Evolutionary conservation across 1,284 basidiomycete genomes (phyloP), one percentile per base, ranked within the genome.

Genomic region (Kwoniella shivajii): DNA sequence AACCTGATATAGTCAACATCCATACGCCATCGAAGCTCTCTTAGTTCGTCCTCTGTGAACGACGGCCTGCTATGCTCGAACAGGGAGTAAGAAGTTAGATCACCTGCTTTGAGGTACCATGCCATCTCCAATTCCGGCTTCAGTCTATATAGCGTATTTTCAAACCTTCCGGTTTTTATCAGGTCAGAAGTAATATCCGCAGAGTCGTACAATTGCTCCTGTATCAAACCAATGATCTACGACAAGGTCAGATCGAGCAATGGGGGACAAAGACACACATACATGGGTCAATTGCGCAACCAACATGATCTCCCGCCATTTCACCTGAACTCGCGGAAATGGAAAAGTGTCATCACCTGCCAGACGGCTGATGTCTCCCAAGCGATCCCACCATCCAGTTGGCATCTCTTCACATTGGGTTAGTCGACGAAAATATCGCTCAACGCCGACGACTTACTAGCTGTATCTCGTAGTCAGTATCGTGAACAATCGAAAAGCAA

Each of bases 1-100:
- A 37, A 60, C 63, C 58, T 24, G 16, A 65, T 57, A 37, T 65
- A 63, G 49, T 65, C 60, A n/a, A 59, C 45, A 49, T 65, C 63
- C 22, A 65, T 27, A 4, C 60, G 47, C 54, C 59, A 54, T 5
- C 54, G 31, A 29, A 65, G 56, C 34, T 63, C 61, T 18, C 54
- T 61, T 30, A 62, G 29, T 50, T 63, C 58, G 11, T 57, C 58
- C 7, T 45, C 51, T 18, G 56, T 54, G 38, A 63, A 56, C 5
- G 20, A 9, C 4, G 50, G 44, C 14, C 58, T 53, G 6, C 55
- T 44, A 31, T 51, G 39, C 20, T 60, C 48, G 13, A 57, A 51
- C 13, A 56, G 48, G 24, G 53, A 22, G 24, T 47, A 54, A 13
- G 42, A 26, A 9, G 53, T 50, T 22, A 58, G 22, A 29, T 48